Percentiles rank a stretch among this genome's conserved stretches.
These are phyloP conservation scores for Entelexis paramagnoliae DNA, from an alignment of 1,139 yeast species.

Conservation along the genomic window DNA sequence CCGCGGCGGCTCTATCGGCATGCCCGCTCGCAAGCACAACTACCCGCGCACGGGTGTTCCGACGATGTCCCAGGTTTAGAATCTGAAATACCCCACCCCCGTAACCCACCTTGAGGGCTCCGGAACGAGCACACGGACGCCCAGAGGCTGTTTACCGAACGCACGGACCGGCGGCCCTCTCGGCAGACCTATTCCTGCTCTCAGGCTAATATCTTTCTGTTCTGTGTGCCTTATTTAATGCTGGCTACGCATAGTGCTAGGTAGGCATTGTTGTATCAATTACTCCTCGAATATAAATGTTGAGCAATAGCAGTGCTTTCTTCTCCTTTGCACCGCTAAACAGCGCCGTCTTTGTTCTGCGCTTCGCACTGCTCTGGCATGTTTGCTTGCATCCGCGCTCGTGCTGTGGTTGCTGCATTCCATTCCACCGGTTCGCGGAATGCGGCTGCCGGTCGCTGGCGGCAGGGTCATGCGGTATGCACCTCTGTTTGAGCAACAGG, in stretches of 20 bases:
- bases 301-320: not conserved
- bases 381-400: not conserved
- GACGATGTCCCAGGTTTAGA: slow-evolving; percentile 66
- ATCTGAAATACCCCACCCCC: slow-evolving; percentile 4
- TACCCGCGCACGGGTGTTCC: slow-evolving; percentile 76
- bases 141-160: not conserved
- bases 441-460: not conserved
- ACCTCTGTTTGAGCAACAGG: not conserved
- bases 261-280: slow-evolving; percentile 14
- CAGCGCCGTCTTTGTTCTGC: too few species aligned
- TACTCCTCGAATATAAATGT: not conserved
- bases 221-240: slow-evolving; percentile 10
- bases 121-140: not conserved
- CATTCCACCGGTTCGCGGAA: not conserved
- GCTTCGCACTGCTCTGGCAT: not conserved
- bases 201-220: slow-evolving; percentile 6
- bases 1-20: slow-evolving; percentile 68
- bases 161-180: not conserved
- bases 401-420: not conserved
- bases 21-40: slow-evolving; percentile 36
- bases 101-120: not conserved
- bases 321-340: not conserved
- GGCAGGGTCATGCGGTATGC: not conserved
- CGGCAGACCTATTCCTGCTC: slow-evolving; percentile 4
- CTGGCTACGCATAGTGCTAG: slow-evolving; percentile 1